phyloP scores from a whole-genome alignment of 208 protist genomes.

The Leishmania braziliensis region DNA sequence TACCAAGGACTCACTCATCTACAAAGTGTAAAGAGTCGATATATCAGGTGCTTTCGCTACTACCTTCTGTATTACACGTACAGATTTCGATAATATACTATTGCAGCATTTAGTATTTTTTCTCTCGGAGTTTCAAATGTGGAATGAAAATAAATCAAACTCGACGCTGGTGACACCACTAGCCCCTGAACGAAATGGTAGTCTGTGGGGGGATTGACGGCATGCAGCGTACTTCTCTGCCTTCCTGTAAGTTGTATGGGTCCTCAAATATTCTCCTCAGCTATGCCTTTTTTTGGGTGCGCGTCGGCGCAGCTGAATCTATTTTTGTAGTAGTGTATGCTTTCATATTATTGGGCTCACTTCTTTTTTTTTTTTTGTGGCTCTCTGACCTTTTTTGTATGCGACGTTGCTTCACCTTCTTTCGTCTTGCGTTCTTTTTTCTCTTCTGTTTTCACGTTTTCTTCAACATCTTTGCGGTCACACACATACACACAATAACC shows the following conservation, averaged over 20 bases:
- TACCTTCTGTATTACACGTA: not conserved
- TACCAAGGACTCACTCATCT: not conserved
- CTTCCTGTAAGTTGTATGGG: not conserved
- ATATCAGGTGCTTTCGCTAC: not conserved
- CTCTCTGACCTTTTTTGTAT: constrained; percentile 1
- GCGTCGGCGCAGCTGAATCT: constrained; percentile 3
- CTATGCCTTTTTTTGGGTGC: constrained; percentile 23
- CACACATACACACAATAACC: not conserved
- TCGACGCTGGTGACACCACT: not conserved
- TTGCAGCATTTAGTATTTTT: not conserved
- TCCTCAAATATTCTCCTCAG: constrained; percentile 18
- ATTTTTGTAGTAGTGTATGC: constrained; percentile 10
- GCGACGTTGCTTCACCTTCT: not conserved
- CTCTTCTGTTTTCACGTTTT: constrained; percentile 15
- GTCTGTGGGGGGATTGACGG: not conserved
- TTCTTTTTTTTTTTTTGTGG: constrained; percentile 25
- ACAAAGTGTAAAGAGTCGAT: not conserved
- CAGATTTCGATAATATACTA: not conserved
- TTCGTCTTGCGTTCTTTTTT: constrained; percentile 8
- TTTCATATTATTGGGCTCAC: not conserved
- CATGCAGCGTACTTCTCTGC: not conserved
- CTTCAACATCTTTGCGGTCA: not conserved
- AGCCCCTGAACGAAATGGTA: no score
- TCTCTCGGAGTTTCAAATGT: not conserved
- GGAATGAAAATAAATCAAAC: not conserved